Evolutionary conservation across 2,329 filamentous ascomycete genomes (phyloP).

Genomic region (Acrodontium crateriforme): DNA sequence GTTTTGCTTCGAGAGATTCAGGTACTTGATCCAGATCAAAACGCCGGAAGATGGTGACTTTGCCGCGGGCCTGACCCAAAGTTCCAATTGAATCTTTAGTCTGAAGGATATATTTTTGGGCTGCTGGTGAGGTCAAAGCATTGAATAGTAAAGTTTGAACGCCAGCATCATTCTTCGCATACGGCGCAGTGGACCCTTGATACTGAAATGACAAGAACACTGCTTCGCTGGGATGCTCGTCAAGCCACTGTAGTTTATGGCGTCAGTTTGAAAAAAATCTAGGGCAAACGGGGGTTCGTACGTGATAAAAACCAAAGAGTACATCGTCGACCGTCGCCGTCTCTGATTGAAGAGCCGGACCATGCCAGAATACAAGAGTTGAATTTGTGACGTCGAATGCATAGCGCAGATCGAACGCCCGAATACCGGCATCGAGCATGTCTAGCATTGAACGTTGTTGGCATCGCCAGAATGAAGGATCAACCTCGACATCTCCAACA

Average conservation of each 20-base stretch:
- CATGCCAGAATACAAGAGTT: constrained; percentile 37
- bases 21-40: constrained; percentile 31
- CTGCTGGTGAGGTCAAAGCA: constrained; percentile 26
- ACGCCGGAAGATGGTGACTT: constrained; percentile 31
- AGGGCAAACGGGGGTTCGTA: not conserved
- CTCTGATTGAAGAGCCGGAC: constrained; percentile 31
- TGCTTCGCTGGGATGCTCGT: constrained; percentile 31
- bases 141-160: constrained; percentile 28
- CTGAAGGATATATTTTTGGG: constrained; percentile 28
- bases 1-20: constrained; percentile 18
- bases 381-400: constrained; percentile 34
- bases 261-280: not conserved
- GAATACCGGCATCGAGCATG: constrained; percentile 34
- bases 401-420: constrained; percentile 39
- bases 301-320: constrained; percentile 32
- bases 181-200: constrained; percentile 25
- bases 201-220: constrained; percentile 36
- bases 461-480: constrained; percentile 28
- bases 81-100: constrained; percentile 23
- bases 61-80: constrained; percentile 24
- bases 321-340: constrained; percentile 31
- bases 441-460: constrained; percentile 26
- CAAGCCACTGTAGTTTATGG: constrained; percentile 29
- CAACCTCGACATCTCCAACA: constrained; percentile 21
- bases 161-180: constrained; percentile 21